phyloP scores from a whole-genome alignment of 176 grass and related monocot species.

The Hordeum vulgare region DNA sequence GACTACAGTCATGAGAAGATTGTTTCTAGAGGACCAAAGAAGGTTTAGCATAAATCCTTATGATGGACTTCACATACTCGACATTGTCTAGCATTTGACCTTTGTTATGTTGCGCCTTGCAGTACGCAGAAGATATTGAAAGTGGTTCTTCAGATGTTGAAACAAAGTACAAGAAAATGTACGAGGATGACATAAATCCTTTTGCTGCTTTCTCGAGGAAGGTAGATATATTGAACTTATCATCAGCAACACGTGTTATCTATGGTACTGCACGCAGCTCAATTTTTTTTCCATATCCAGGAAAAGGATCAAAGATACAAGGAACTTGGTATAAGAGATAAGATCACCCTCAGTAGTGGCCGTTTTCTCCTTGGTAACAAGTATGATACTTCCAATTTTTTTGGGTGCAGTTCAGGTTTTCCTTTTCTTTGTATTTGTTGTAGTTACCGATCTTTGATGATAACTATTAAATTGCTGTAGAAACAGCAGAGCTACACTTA shows the following conservation, averaged over 20 bases:
- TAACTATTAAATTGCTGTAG: not conserved
- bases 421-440: not conserved
- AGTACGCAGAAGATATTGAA: conserved; percentile 99
- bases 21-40: conserved; percentile 96
- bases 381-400: conserved; percentile 45
- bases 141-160: conserved; percentile 98
- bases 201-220: conserved; percentile 99
- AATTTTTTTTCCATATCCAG: conserved; percentile 39
- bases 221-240: conserved; percentile 26
- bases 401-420: not conserved
- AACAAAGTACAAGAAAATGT: conserved; percentile 98
- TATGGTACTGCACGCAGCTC: conserved; percentile 20
- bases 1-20: conserved; percentile 98
- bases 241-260: not conserved
- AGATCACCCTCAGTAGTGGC: conserved; percentile 98
- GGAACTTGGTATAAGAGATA: conserved; percentile 97
- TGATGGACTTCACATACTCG: not conserved
- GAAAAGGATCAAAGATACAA: conserved; percentile 99
- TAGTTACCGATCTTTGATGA: conserved; percentile 6
- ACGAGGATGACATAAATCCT: conserved; percentile 99
- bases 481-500: not conserved
- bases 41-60: conserved; percentile 40
- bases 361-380: conserved; percentile 99
- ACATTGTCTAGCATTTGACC: conserved; percentile 21
- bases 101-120: conserved; percentile 13